A percentile compares a stretch with the other conserved stretches of the same genome.
These are phyloP conservation scores for Karstenula rhodostoma DNA, from an alignment of 2,329 filamentous ascomycete species.

Conservation along the genomic window DNA sequence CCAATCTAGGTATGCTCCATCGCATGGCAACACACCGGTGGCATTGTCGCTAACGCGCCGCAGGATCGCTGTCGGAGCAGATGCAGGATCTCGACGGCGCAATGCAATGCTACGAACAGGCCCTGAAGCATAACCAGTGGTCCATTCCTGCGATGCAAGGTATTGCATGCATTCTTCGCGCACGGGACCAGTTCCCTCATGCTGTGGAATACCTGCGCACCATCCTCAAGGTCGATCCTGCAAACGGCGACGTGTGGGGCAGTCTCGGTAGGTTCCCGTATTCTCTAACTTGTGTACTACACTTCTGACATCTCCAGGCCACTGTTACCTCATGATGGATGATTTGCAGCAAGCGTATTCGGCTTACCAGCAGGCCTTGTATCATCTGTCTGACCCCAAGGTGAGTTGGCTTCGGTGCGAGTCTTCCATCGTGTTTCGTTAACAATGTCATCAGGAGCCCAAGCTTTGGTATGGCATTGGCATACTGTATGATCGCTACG, in stretches of 20 bases:
- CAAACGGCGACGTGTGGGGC: constrained; percentile 95
- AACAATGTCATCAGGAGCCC: constrained; percentile 70
- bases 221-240: constrained; percentile 86
- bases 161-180: constrained; percentile 89
- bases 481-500: constrained; percentile 95
- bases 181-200: constrained; percentile 91
- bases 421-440: constrained; percentile 1
- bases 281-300: not conserved
- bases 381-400: constrained; percentile 93
- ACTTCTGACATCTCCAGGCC: constrained; percentile 65
- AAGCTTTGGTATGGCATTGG: constrained; percentile 99
- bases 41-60: constrained; percentile 26
- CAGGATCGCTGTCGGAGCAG: constrained; percentile 85
- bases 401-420: constrained; percentile 54
- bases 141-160: constrained; percentile 93
- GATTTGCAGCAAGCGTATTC: constrained; percentile 96
- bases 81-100: constrained; percentile 90
- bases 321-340: constrained; percentile 99
- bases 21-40: constrained; percentile 19
- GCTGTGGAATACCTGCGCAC: constrained; percentile 92
- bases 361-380: constrained; percentile 93
- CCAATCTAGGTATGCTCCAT: constrained; percentile 79
- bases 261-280: constrained; percentile 75
- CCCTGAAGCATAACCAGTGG: constrained; percentile 84
- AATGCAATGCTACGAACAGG: constrained; percentile 88